Evolutionary conservation across 163 green algal species (phyloP), one percentile per base, ranked within the genome.

Genomic region (Scenedesmus sp.): DNA sequence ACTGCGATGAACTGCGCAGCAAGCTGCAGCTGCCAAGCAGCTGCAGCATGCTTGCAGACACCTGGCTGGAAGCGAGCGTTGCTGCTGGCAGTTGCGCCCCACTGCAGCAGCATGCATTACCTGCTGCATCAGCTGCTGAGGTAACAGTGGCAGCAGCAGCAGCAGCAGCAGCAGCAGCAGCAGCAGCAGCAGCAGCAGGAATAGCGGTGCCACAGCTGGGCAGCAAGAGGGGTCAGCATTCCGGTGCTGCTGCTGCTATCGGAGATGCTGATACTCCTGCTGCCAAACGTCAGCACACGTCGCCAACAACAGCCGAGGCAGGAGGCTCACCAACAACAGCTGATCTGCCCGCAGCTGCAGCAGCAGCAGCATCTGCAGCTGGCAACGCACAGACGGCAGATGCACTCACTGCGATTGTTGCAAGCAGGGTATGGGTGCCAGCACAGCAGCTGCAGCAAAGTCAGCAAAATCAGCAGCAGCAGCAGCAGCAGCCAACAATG

Each of bases 11-110:
- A 37, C 35, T 88, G 56, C 33, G 40, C 13, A 30, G 61, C 20
- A 49, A 70, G 16, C 83, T 79, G 83, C 83, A 53, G 1, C 83
- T 42, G 35, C 35, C 43, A 18, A 56, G 35, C 83, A 49, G 56
- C 43, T 79, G n/a, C 83, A 42, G 44, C 20, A 56, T 88, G 18
- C 24, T 88, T 26, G 18, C 20, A 53, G 83, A 81, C 20, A 56
- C 53, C 15, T 88, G 83, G 83, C 30, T 80, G 18, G 53, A 88
- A 20, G 56, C 53, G 2, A 46, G 83, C 83, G 59, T 88, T 20
- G 68, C 83, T 43, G 53, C 83, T 43, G 83, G 83, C 15, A 35
- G 16, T 1, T 35, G 35, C 22, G 83, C 43, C 10, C 59, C 83
- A 9, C 10, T 65, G 7, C 56, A 56, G 43, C 35, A n/a, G 40